Base-by-base conservation (phyloP, 768 basidiomycete genomes). In the Pulveroboletus frians region DNA sequence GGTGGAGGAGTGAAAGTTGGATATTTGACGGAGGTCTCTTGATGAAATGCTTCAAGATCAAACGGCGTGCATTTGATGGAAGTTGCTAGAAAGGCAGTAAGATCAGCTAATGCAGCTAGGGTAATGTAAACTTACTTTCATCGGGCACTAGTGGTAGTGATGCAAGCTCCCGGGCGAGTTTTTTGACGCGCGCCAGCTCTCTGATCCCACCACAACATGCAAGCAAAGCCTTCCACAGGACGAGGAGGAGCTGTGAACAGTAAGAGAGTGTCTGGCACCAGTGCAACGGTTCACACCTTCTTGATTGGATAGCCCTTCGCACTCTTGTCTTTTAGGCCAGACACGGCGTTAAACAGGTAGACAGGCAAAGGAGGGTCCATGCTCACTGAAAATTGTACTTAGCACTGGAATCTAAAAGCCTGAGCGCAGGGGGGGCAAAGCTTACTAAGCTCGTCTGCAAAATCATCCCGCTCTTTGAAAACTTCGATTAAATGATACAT, bases 231-330 rank as follows among this genome's bases (percentile, higher is more conserved):
- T 98, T 99, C 96, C 96, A 99, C 9, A 96, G 73, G 0, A 99
- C 79, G 14, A 98, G 79, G 11, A 99, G 78, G 3, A 97, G 81
- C 94, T 96, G 60, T 9, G 42, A 32, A 49, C 41, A 21, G 47
- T 55, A 51, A 50, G 54, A 36, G 43, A 34, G 10, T 34, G 43
- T 34, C 41, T 7, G 18, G 3, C 3, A 13, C 46, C 36, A 47
- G 46, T 23, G 35, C 26, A 46, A 52, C 40, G 31, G 17, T 26
- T 41, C 65, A 18, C 45, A 89, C 93, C 80, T 97, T 97, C 72
- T 98, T 99, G 59, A 96, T 88, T 0, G 96, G 96, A 69, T 96
- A 99, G 5, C 91, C 91, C 62, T 90, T 93, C 2, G 92, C 88
- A 62, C 87, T 88, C 71, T 92, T 92, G 66, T 98, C 95, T 56